Base-by-base conservation (phyloP, 257 asterid species). In the Scutellaria galericulata region DNA sequence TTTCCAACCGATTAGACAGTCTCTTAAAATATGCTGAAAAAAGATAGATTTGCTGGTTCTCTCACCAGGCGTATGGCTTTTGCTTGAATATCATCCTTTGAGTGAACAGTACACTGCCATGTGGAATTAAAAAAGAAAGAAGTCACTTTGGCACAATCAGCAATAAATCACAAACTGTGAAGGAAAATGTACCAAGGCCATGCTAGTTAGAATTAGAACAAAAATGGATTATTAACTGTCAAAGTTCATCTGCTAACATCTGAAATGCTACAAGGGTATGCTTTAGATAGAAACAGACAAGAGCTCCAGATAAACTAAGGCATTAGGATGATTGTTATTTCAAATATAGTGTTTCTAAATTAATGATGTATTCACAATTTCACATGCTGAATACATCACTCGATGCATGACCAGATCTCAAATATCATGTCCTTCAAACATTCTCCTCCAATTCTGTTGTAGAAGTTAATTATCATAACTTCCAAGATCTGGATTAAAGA, bases 21-120 rank as follows among this genome's bases (percentile, higher is more conserved):
- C 59, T 62, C 55, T 46, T 41, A 59, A 13, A 72, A 15, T 66
- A 53, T 14, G 66, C 53, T 35, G 18, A 68, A 61, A 75, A 13
- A 64, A 46, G 55, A 71, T 72, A 68, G 55, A 74, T 57, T 54
- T 61, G 76, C 52, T 57, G 70, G 50, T 51, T 72, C 39, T 73
- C 83, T 81, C 81, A 95, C 99, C 93, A 95, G 87, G 77, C 97
- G 97, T 66, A 92, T 92, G 45, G 99, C 90, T 84, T 92, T 95
- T 74, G 89, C 92, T 72, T 96, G 93, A 71, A 95, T 82, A 60
- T 90, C 96, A 67, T 95, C 99, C 85, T 86, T 83, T 7, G 86
- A 76, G 85, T 92, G 95, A 77, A 87, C 79, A 64, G 97, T 90
- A 86, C 99, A 92, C 99, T 95, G 97, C 84, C 72, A 85, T 51